phyloP scores from a whole-genome alignment of 257 asterid genomes.

The Henckelia pumila region DNA sequence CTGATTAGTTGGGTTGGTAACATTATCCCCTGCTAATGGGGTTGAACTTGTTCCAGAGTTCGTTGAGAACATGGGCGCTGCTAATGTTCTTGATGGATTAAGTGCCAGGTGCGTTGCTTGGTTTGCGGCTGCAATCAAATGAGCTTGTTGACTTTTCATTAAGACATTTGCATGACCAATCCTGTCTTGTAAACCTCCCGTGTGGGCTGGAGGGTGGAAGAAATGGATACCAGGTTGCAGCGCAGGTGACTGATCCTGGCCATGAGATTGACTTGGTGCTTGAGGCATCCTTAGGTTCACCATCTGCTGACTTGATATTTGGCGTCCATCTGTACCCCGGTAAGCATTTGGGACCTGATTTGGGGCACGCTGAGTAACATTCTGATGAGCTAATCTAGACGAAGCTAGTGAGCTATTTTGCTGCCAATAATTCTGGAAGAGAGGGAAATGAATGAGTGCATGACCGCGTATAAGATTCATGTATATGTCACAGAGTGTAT shows the following conservation, averaged over 20 bases:
- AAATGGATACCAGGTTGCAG: slow-evolving; percentile 4
- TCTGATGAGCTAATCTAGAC: slow-evolving; percentile 28
- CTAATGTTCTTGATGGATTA: slow-evolving; percentile 21
- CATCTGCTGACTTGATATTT: slow-evolving; percentile 20
- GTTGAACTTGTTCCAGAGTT: slow-evolving; percentile 21
- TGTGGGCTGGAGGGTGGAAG: slow-evolving; percentile 24
- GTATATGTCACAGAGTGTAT: not conserved
- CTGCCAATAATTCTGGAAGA: slow-evolving; percentile 21
- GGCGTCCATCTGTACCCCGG: slow-evolving; percentile 24
- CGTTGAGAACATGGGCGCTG: slow-evolving; percentile 24
- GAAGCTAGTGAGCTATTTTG: slow-evolving; percentile 14
- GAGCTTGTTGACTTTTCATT: slow-evolving; percentile 30
- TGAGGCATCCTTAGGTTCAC: slow-evolving; percentile 32
- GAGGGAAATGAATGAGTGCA: slow-evolving; percentile 3
- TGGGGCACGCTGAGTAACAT: slow-evolving; percentile 21
- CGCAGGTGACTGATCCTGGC: slow-evolving; percentile 24
- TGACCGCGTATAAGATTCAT: not conserved
- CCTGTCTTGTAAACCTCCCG: slow-evolving; percentile 26
- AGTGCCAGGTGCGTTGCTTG: slow-evolving; percentile 23
- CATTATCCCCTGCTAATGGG: slow-evolving; percentile 20
- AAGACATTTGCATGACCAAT: slow-evolving; percentile 18
- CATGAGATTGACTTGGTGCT: slow-evolving; percentile 32
- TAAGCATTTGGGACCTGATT: slow-evolving; percentile 29
- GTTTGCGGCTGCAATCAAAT: slow-evolving; percentile 23
- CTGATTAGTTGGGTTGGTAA: slow-evolving; percentile 25